These are phyloP conservation scores for Spathaspora sp. DNA, from an alignment of 805 yeast species.

Conservation along the genomic window DNA sequence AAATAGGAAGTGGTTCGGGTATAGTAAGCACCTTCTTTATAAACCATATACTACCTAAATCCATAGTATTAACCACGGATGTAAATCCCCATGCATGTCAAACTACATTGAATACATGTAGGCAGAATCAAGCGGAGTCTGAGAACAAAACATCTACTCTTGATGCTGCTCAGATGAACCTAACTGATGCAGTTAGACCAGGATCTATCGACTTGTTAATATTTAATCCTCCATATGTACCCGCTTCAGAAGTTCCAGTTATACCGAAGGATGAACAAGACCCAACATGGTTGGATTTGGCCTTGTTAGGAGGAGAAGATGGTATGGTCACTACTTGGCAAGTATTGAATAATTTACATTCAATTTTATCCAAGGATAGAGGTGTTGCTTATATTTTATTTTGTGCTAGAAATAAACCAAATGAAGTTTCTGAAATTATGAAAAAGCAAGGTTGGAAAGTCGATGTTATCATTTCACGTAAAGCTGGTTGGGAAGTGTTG, in stretches of 20 bases:
- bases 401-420: slow-evolving; percentile 88
- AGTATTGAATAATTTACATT: slow-evolving; percentile 53
- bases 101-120: slow-evolving; percentile 27
- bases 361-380: slow-evolving; percentile 38
- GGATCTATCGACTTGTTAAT: slow-evolving; percentile 64
- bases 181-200: slow-evolving; percentile 47
- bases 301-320: slow-evolving; percentile 81
- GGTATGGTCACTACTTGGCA: slow-evolving; percentile 85
- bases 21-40: slow-evolving; percentile 77
- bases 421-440: slow-evolving; percentile 50
- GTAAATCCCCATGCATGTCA: slow-evolving; percentile 74
- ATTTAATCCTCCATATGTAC: slow-evolving; percentile 97
- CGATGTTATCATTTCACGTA: slow-evolving; percentile 54
- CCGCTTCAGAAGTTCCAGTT: slow-evolving; percentile 71
- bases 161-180: slow-evolving; percentile 48
- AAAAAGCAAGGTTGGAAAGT: slow-evolving; percentile 48
- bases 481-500: slow-evolving; percentile 95
- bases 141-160: slow-evolving; percentile 4
- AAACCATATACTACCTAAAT: slow-evolving; percentile 47
- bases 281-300: slow-evolving; percentile 79
- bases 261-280: slow-evolving; percentile 46
- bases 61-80: slow-evolving; percentile 68
- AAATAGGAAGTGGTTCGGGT: slow-evolving; percentile 93
- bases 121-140: slow-evolving; percentile 12
- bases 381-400: slow-evolving; percentile 89